A percentile compares a stretch with the other conserved stretches of the same genome.
These are phyloP conservation scores for Candida albicans DNA, from an alignment of 1,139 yeast genomes.

Conservation along the genomic window DNA sequence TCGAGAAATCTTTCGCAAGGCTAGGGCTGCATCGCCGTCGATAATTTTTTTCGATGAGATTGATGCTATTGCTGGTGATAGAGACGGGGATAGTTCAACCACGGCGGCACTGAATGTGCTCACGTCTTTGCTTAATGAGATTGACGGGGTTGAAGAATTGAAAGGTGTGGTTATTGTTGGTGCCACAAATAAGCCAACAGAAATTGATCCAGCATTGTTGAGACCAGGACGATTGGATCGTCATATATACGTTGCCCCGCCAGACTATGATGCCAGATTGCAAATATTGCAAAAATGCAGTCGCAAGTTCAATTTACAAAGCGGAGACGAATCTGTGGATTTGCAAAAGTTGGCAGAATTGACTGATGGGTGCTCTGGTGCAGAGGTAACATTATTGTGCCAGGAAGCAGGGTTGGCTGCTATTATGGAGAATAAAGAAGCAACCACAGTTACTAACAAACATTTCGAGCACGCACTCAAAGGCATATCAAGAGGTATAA, in stretches of 20 bases:
- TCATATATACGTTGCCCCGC: constrained; percentile 89
- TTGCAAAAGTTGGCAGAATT: constrained; percentile 50
- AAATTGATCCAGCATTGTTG: constrained; percentile 85
- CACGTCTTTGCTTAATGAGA: constrained; percentile 86
- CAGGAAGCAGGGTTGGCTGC: constrained; percentile 96
- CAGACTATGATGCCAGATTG: constrained; percentile 73
- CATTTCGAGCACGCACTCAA: constrained; percentile 75
- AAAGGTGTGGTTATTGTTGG: constrained; percentile 92
- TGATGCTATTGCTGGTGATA: constrained; percentile 81
- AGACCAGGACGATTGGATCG: constrained; percentile 95
- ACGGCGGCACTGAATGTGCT: constrained; percentile 83
- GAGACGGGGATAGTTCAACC: constrained; percentile 59
- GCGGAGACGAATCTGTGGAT: constrained; percentile 31
- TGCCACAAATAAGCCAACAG: constrained; percentile 93
- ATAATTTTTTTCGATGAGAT: constrained; percentile 93
- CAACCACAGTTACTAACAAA: constrained; percentile 50
- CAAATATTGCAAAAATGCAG: constrained; percentile 75
- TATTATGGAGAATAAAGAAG: constrained; percentile 69
- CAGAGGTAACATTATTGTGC: constrained; percentile 86
- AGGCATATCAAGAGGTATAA: constrained; percentile 74
- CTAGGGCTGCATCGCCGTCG: constrained; percentile 90
- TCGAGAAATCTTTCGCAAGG: constrained; percentile 86
- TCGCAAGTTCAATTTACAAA: constrained; percentile 49
- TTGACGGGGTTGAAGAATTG: constrained; percentile 93
- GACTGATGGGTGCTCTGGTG: constrained; percentile 96